Conservation (phyloP, 371 early-diverging fungal species). For the Blastocladiella emersonii region DNA sequence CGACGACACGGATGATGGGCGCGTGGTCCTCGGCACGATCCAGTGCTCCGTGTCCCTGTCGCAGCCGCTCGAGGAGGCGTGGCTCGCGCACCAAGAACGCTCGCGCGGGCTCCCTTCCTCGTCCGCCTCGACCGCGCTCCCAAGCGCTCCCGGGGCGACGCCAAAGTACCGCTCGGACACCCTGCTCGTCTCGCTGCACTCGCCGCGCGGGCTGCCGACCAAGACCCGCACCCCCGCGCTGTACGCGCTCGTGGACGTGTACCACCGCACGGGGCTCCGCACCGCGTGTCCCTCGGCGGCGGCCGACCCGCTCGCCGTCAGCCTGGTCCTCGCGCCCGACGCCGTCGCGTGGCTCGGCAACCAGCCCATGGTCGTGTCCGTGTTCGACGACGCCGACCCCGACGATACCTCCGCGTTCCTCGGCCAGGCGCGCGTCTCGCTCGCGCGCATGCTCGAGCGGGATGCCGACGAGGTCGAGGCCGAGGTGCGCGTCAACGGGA, state of each 20-base stretch:
- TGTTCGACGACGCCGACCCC: neutral
- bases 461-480: neutral
- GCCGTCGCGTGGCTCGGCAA: neutral
- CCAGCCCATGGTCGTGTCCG: neutral
- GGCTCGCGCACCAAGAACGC: neutral
- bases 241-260: neutral
- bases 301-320: neutral
- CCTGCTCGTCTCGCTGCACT: neutral
- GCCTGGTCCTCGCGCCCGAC: neutral
- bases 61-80: neutral
- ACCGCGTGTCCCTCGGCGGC: neutral
- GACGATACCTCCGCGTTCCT: neutral
- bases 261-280: neutral
- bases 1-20: neutral
- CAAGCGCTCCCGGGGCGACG: no score
- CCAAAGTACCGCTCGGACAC: neutral
- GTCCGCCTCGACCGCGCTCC: no score
- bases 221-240: constrained; percentile 2
- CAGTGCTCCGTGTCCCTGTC: neutral
- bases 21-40: neutral
- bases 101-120: neutral
- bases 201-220: no score
- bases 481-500: neutral
- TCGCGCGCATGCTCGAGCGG: neutral
- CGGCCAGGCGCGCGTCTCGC: neutral